Evolutionary conservation across 2,329 filamentous ascomycete genomes (phyloP), one percentile per base, ranked within the genome.

Genomic region (Colletotrichum tanaceti): DNA sequence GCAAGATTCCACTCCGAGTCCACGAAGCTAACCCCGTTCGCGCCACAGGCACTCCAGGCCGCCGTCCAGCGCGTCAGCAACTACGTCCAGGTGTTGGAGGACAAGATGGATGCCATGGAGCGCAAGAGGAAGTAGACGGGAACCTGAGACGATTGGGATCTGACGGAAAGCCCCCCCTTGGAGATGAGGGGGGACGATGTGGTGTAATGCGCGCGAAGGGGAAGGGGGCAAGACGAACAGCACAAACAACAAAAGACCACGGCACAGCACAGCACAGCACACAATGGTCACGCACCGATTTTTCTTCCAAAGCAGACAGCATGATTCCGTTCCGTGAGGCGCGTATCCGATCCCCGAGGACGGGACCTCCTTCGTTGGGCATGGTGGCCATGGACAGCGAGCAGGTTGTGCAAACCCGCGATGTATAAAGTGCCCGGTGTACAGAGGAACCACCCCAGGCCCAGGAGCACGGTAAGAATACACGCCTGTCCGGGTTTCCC

Each of bases 61-160:
- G 93, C 94, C 57, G 94, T 97, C 65, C 91, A 94, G 80, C 89
- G 92, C 77, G 88, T 98, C 79, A 93, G 93, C 81, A 88, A 87
- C 71, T 97, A 98, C 78, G 90, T 97, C 72, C 88, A 90, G 77
- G 88, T 88, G 59, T 83, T 98, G 72, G 95, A 98, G 83, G 88
- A 92, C 75, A 94, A 91, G 83, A 86, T 94, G 73, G 89, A 90
- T 73, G 83, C 86, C 70, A 75, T 89, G 76, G 86, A 90, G 75
- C 79, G 80, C 76, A 91, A 89, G 83, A 91, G 89, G 83, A 92
- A 90, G 84, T 89, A 82, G 77, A n/a, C 43, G 41, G 49, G 28
- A 9, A 1, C 10, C 24, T 24, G 52, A 16, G 22, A 43, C 39
- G 7, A 20, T 16, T 22, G 20, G 39, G 28, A 54, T 44, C 49